These are phyloP conservation scores for Neofusicoccum umdonicola DNA, from an alignment of 2,329 filamentous ascomycete species.

Conservation along the genomic window DNA sequence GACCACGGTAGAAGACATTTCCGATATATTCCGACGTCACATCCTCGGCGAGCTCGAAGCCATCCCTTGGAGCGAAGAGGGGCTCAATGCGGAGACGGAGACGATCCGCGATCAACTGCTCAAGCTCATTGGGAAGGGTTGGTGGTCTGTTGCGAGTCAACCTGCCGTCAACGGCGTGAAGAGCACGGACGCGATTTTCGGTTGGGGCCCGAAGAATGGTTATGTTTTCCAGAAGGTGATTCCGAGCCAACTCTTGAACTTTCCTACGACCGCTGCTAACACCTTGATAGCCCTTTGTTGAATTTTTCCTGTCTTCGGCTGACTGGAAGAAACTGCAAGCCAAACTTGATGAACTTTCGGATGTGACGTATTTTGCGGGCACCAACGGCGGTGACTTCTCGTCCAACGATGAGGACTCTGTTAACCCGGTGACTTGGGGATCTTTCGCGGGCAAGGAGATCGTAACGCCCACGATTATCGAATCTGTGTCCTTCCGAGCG, in stretches of 20 bases:
- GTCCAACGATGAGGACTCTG: constrained; percentile 63
- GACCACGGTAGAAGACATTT: constrained; percentile 68
- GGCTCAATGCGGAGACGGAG: constrained; percentile 76
- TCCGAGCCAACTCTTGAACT: too few species aligned
- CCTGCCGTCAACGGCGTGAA: constrained; percentile 85
- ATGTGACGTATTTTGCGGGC: constrained; percentile 83
- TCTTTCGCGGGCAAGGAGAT: constrained; percentile 96
- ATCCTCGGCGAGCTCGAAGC: constrained; percentile 75
- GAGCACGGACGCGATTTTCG: constrained; percentile 75
- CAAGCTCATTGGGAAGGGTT: constrained; percentile 75
- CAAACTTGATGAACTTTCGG: constrained; percentile 60
- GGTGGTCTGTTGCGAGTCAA: constrained; percentile 96
- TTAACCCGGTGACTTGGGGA: constrained; percentile 96
- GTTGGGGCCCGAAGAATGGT: constrained; percentile 88
- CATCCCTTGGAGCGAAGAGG: constrained; percentile 93
- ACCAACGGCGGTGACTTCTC: constrained; percentile 76
- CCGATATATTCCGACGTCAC: constrained; percentile 74
- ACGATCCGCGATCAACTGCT: constrained; percentile 76
- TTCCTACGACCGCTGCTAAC: not conserved
- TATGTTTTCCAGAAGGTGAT: constrained; percentile 87
- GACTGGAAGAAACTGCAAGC: constrained; percentile 70
- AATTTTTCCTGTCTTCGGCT: constrained; percentile 78
- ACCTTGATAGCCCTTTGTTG: constrained; percentile 68
- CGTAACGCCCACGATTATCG: constrained; percentile 92
- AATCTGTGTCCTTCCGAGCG: constrained; percentile 87